Conservation (phyloP, 164 flowering plant species). For the Annona squamosa region DNA sequence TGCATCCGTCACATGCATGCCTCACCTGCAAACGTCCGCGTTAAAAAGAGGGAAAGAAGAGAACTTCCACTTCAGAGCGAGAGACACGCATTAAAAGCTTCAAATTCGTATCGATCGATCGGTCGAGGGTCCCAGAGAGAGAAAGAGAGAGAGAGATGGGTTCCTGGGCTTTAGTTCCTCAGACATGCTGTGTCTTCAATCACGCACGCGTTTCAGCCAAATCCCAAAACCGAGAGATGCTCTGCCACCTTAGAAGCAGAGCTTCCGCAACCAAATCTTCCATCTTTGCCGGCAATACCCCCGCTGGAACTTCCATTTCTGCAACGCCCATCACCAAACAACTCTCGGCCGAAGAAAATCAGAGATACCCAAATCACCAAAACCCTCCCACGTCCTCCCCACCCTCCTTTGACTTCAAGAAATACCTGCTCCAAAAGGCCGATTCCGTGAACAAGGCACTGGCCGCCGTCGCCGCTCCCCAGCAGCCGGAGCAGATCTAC, state of each 20-base stretch:
- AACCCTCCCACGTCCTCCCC: background rate
- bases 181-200: background rate
- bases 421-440: slow-evolving; percentile 38
- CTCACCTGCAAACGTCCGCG: too few species aligned
- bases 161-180: slow-evolving; percentile 7
- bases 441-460: slow-evolving; percentile 44
- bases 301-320: slow-evolving; percentile 15
- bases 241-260: background rate
- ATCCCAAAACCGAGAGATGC: background rate
- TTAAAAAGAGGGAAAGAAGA: too few species aligned
- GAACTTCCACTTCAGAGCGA: too few species aligned
- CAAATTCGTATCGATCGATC: too few species aligned
- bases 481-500: slow-evolving; percentile 48
- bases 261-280: background rate
- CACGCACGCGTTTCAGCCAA: background rate
- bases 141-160: slow-evolving; percentile 4
- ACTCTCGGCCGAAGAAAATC: slow-evolving; percentile 2
- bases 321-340: slow-evolving; percentile 27
- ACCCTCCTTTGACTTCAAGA: slow-evolving; percentile 39
- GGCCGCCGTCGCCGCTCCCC: slow-evolving; percentile 36
- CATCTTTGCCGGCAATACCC: background rate
- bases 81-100: too few species aligned
- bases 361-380: slow-evolving; percentile 4
- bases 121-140: background rate
- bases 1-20: too few species aligned